Evolutionary conservation across 2,329 filamentous ascomycete genomes (phyloP).

Genomic region (Amylocarpus encephaloides): DNA sequence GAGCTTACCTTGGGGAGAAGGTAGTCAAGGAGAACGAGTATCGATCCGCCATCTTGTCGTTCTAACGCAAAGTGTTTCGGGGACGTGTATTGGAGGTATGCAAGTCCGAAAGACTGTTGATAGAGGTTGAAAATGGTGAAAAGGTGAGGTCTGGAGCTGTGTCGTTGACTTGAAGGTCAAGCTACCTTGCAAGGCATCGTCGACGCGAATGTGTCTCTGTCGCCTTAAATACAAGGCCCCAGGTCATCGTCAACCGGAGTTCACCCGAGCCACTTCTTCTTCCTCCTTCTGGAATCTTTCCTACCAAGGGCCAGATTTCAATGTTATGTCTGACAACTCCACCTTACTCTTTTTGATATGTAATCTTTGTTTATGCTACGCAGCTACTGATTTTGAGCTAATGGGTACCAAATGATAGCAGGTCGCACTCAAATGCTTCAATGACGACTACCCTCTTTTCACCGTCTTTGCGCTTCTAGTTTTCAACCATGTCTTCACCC

Average conservation of each 20-base stretch:
- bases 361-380: conserved; percentile 2
- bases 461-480: conserved; percentile 9
- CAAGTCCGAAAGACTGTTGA: conserved; percentile 4
- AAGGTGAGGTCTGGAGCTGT: conserved; percentile 20
- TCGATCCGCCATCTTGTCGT: conserved; percentile 77
- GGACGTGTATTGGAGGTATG: not conserved
- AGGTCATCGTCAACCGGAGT: not conserved
- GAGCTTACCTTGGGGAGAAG: conserved; percentile 91
- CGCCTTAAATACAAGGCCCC: conserved; percentile 5
- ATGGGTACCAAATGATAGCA: conserved; percentile 10
- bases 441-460: conserved; percentile 13
- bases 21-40: conserved; percentile 99
- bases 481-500: conserved; percentile 15
- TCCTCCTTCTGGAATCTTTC: conserved; percentile 13
- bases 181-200: conserved; percentile 24
- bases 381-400: conserved; percentile 18
- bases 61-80: conserved; percentile 9
- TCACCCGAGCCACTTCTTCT: conserved; percentile 10
- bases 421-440: conserved; percentile 7
- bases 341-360: conserved; percentile 8
- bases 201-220: conserved; percentile 17
- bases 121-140: conserved; percentile 3
- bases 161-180: conserved; percentile 16
- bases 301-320: conserved; percentile 18
- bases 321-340: conserved; percentile 3